phyloP scores from a whole-genome alignment of 2,329 filamentous ascomycete species.

The Apiospora pterosperma region DNA sequence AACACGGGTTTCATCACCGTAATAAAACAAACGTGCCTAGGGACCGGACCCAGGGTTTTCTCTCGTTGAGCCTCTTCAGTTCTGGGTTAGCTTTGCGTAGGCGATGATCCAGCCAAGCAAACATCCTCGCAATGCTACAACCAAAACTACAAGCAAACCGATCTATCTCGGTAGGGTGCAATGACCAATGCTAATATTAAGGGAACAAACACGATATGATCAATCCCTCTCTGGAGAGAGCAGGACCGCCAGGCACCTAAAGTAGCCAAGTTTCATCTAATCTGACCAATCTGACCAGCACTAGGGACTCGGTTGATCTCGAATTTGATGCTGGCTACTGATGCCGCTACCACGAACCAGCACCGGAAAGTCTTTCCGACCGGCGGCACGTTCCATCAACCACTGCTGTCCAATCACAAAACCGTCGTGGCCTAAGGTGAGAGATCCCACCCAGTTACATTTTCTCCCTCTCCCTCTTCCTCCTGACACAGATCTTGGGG shows the following conservation, averaged over 20 bases:
- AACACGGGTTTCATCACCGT: background rate
- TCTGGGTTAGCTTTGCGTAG: background rate
- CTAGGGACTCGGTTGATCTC: slow-evolving; percentile 2
- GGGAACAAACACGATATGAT: background rate
- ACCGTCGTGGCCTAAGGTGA: background rate
- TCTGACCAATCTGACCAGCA: background rate
- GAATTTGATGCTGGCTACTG: slow-evolving; percentile 1
- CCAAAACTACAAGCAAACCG: background rate
- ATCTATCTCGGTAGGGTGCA: background rate
- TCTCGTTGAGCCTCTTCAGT: background rate
- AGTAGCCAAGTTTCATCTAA: background rate
- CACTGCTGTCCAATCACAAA: background rate
- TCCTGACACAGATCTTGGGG: background rate
- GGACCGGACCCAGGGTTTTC: background rate
- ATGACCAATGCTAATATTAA: background rate
- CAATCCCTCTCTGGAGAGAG: background rate
- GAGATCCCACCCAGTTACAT: background rate
- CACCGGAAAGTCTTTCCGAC: background rate
- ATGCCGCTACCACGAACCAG: background rate
- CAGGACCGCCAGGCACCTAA: background rate
- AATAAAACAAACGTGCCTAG: background rate
- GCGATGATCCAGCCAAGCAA: background rate
- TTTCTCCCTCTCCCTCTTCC: background rate
- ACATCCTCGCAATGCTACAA: background rate
- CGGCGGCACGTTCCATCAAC: background rate